These are phyloP conservation scores for Begonia loranthoides DNA, from an alignment of 306 rosid genomes.

Conservation along the genomic window DNA sequence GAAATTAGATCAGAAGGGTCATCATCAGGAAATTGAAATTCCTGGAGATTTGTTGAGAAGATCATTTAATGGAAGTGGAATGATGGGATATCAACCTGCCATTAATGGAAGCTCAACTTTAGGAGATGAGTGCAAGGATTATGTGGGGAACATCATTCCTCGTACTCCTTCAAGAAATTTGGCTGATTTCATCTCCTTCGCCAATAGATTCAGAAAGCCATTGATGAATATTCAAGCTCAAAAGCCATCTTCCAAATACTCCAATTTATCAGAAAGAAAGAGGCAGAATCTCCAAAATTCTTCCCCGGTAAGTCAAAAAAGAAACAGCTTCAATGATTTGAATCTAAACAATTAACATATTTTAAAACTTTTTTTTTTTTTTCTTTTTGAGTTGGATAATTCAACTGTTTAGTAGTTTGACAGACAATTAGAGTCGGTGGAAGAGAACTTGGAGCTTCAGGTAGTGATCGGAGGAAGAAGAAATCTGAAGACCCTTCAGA, in stretches of 20 bases:
- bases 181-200: slow-evolving; percentile 60
- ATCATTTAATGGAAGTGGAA: slow-evolving; percentile 5
- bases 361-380: neutral
- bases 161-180: slow-evolving; percentile 28
- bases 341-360: too few species aligned
- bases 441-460: slow-evolving; percentile 43
- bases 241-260: slow-evolving; percentile 25
- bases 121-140: slow-evolving; percentile 18
- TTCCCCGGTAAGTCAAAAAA: slow-evolving; percentile 23
- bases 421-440: slow-evolving; percentile 35
- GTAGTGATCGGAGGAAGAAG: slow-evolving; percentile 58
- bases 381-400: neutral
- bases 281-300: slow-evolving; percentile 41
- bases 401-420: neutral
- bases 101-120: neutral
- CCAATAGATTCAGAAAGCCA: slow-evolving; percentile 35
- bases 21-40: neutral
- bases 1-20: slow-evolving; percentile 5
- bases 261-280: slow-evolving; percentile 33
- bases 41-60: slow-evolving; percentile 15
- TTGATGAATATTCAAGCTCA: slow-evolving; percentile 31
- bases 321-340: too few species aligned
- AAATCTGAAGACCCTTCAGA: slow-evolving; percentile 67
- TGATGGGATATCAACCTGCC: slow-evolving; percentile 27
- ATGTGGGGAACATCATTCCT: slow-evolving; percentile 28